Conservation (phyloP, 1,284 basidiomycete species). For the Mycosarcoma mackinlayi region DNA sequence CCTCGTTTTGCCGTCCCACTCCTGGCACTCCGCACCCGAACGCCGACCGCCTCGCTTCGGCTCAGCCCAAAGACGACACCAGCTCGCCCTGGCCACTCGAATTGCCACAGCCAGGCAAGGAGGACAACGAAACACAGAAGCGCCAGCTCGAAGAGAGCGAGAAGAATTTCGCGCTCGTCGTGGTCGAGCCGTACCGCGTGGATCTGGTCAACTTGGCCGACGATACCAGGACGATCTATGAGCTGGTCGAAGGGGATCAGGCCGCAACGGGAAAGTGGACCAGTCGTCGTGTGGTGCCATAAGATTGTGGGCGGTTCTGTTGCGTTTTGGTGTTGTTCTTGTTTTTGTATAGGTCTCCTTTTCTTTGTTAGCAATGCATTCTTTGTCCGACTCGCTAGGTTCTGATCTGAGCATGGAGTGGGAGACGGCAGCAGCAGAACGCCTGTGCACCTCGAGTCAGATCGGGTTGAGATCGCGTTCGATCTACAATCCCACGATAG, state of each 20-base stretch:
- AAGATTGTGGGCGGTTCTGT: not conserved
- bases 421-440: too few relatives aligned
- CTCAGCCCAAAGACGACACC: constrained; percentile 35
- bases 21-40: constrained; percentile 64
- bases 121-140: constrained; percentile 63
- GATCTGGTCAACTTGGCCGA: constrained; percentile 65
- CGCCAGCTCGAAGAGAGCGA: constrained; percentile 55
- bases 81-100: constrained; percentile 59
- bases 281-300: constrained; percentile 63
- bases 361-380: constrained; percentile 1
- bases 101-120: constrained; percentile 59
- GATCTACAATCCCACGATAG: too few relatives aligned
- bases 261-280: constrained; percentile 55
- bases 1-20: constrained; percentile 67
- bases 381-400: not conserved
- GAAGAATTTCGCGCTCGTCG: constrained; percentile 64
- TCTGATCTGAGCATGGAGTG: too few relatives aligned
- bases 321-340: not conserved
- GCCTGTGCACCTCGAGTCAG: too few relatives aligned
- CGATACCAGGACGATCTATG: constrained; percentile 61
- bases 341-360: not conserved
- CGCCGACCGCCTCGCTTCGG: constrained; percentile 10
- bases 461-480: too few relatives aligned
- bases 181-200: constrained; percentile 66
- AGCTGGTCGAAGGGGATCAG: constrained; percentile 30